Conservation (phyloP, 331 rosid genomes). For the Erythrophleum ivorense region DNA sequence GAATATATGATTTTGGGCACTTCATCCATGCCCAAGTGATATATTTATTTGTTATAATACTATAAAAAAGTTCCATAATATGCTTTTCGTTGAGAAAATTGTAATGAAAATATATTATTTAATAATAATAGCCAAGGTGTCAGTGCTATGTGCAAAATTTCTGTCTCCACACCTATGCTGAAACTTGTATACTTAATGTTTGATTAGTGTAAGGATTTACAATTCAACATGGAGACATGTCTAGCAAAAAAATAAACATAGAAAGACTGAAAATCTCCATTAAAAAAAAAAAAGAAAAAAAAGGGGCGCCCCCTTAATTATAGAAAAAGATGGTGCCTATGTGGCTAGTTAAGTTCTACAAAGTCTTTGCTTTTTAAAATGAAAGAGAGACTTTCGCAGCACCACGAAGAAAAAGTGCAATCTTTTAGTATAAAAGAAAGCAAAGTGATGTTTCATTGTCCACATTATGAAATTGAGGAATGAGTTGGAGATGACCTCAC, state of each 20-base stretch:
- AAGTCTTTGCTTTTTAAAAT: slow-evolving; percentile 29
- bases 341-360: slow-evolving; percentile 1
- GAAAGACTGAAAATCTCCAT: no score
- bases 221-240: neutral
- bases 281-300: neutral
- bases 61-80: neutral
- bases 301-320: neutral
- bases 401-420: slow-evolving; percentile 45
- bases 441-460: slow-evolving; percentile 51
- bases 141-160: neutral
- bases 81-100: neutral
- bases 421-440: slow-evolving; percentile 36
- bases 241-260: no score
- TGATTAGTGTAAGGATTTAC: neutral
- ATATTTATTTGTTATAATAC: neutral
- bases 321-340: neutral
- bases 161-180: neutral
- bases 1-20: neutral
- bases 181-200: neutral
- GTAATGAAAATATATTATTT: neutral
- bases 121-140: neutral
- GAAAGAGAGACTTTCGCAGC: slow-evolving; percentile 41
- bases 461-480: slow-evolving; percentile 41
- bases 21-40: neutral
- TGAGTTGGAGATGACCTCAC: slow-evolving; percentile 48